Base-by-base conservation (phyloP, 495 filamentous ascomycete genomes). In the Penicillium ucsense region DNA sequence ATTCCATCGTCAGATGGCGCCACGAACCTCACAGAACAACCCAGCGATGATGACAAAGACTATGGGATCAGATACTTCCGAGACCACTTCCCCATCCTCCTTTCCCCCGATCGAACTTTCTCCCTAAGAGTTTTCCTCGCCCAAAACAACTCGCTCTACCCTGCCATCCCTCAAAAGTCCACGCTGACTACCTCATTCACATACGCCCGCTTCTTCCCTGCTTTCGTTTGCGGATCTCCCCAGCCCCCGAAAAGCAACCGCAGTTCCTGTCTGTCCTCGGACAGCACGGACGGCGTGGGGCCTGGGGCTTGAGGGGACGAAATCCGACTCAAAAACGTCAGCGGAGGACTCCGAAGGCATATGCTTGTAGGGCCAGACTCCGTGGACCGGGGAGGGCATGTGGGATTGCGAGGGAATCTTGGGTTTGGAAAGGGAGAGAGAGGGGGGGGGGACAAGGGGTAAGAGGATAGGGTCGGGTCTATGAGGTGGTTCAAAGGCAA, bases 51-150 rank as follows among this genome's bases (percentile, higher is more conserved):
- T 73, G 72, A 76, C 70, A 72, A 53, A 60, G 2, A 64, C 11
- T 46, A 50, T 54, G 47, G 62, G 65, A 67, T 60, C 69, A 76
- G 72, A 76, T 76, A 76, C 72, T 76, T 72, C 68, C 56, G 72
- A 76, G 60, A 64, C 57, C 56, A 38, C 53, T 41, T 43, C 33
- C 20, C 45, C 34, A 28, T n/a, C 44, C 6, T 4, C 29, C 33
- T 38, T 47, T 28, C 32, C 20, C 44, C 12, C 27, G n/a, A n/a
- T 10, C 30, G 29, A 41, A 8, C 35, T 45, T 38, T 2, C 35
- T 42, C 34, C 34, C 34, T 35, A 1, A 10, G 1, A 10, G 34
- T 20, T 20, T 20, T 20, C 2, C 20, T 20, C 20, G 20, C 20
- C 20, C 20, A 20, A 20, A 20, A 20, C 20, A 20, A 20, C 20